Evolutionary conservation across 2,329 filamentous ascomycete genomes (phyloP), one percentile per base, ranked within the genome.

Genomic region (Periconia sp.): DNA sequence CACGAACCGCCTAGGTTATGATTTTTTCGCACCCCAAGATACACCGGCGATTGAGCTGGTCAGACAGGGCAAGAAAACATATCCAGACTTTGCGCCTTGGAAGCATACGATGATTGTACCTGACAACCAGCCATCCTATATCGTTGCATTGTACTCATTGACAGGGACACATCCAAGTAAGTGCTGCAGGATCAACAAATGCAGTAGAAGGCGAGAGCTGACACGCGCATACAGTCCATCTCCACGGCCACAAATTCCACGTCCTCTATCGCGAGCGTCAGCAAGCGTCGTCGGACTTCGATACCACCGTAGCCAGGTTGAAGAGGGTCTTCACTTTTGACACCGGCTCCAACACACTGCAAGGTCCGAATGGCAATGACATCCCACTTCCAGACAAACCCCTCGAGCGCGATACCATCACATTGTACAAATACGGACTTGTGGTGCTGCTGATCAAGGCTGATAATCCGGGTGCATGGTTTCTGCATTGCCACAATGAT

Each of bases 401-500:
- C 3, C 19, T 33, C 14, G 8, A 33, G 31, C 31, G 31, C 31
- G 43, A 45, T 17, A 15, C 47, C 40, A 69, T 82, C 15, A 74
- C 81, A 52, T 76, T 83, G 7, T 60, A 43, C 35, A 52, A 54
- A 56, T 56, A 78, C 5, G 78, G 56, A 14, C 73, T 66, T 56
- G 59, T 77, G 23, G 74, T 78, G 18, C 48, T 78, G 1, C 71
- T 75, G 42, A 73, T 70, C 56, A 53, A 66, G 33, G 61, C 69
- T 15, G 62, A 73, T 52, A 75, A 76, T 53, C 71, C 73, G 0
- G 72, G 72, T 2, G 64, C 74, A 6, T 75, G 72, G 72, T 61
- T 67, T 50, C 61, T 70, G 45, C 69, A 72, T 46, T 71, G 68
- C 50, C 68, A 71, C 44, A 68, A 71, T 47, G 70, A 69, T 35